Evolutionary conservation across 192 early-diverging fungal genomes (phyloP).

Genomic region (Dissophora globulifera): DNA sequence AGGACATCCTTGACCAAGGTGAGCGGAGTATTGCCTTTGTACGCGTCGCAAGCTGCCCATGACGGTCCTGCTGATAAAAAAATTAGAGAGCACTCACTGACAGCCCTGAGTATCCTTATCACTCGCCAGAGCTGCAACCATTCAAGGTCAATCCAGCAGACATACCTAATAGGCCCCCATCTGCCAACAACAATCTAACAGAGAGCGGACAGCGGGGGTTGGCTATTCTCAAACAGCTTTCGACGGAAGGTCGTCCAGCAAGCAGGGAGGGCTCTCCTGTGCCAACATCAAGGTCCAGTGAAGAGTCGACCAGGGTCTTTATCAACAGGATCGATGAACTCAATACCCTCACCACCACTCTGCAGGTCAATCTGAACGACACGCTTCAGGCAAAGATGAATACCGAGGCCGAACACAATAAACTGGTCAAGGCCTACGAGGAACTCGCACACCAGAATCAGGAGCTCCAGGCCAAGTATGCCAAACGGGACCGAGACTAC

Average conservation of each 20-base stretch:
- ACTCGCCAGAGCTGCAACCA: slow-evolving; percentile 7
- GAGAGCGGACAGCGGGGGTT: slow-evolving; percentile 25
- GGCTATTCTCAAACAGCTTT: slow-evolving; percentile 24
- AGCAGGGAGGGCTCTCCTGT: slow-evolving; percentile 40
- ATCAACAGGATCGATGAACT: slow-evolving; percentile 31
- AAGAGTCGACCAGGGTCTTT: not conserved
- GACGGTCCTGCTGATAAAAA: too few species aligned
- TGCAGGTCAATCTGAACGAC: slow-evolving; percentile 12
- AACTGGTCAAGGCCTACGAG: not conserved
- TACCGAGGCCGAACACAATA: slow-evolving; percentile 1
- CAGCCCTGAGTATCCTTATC: not conserved
- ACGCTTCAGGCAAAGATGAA: slow-evolving; percentile 1
- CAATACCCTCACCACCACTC: slow-evolving; percentile 3
- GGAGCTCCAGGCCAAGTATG: slow-evolving; percentile 25
- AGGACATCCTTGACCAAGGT: not conserved
- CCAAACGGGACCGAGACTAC: slow-evolving; percentile 31
- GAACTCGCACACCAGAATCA: slow-evolving; percentile 13
- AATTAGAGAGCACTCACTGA: too few species aligned
- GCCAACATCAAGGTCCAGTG: not conserved
- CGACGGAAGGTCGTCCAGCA: slow-evolving; percentile 1
- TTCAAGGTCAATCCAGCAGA: slow-evolving; percentile 32
- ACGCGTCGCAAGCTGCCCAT: too few species aligned
- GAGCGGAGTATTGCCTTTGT: too few species aligned
- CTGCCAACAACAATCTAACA: slow-evolving; percentile 8
- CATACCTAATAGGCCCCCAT: slow-evolving; percentile 13